A percentile compares a stretch with the other conserved stretches of the same genome.
Evolutionary conservation across 805 yeast genomes (phyloP).

Genomic region (Blastobotrys terrestris): DNA sequence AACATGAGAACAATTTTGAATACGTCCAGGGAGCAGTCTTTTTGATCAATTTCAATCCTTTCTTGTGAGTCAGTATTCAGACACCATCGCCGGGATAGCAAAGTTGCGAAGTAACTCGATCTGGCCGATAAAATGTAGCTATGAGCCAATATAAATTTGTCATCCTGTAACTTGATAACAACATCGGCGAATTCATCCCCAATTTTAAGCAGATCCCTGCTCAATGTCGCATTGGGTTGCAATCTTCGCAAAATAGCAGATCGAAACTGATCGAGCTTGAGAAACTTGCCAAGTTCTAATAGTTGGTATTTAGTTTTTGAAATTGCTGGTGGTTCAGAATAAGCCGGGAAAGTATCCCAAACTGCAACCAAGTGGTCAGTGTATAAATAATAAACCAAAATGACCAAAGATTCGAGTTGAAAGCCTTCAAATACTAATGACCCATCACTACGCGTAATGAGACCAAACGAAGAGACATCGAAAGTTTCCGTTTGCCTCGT

Average conservation of each 20-base stretch:
- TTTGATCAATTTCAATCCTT: conserved; percentile 33
- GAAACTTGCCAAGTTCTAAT: conserved; percentile 16
- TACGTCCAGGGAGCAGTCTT: conserved; percentile 36
- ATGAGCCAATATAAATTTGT: conserved; percentile 35
- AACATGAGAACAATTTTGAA: conserved; percentile 48
- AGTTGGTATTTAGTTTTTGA: conserved; percentile 25
- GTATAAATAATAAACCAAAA: conserved; percentile 25
- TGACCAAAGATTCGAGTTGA: conserved; percentile 17
- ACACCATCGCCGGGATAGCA: conserved; percentile 53
- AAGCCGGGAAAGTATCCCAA: conserved; percentile 23
- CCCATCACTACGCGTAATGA: neutral
- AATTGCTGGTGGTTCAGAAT: conserved; percentile 9
- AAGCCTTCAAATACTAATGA: conserved; percentile 18
- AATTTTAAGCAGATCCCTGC: conserved; percentile 7
- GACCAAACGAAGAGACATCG: neutral
- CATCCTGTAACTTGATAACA: conserved; percentile 41
- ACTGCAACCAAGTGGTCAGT: conserved; percentile 23
- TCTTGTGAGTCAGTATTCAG: conserved; percentile 10
- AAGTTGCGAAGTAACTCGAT: conserved; percentile 56
- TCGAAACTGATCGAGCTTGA: conserved; percentile 18
- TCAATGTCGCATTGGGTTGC: conserved; percentile 7
- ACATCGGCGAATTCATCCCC: conserved; percentile 34
- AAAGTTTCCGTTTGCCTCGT: neutral
- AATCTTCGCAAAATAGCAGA: conserved; percentile 12
- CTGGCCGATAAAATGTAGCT: conserved; percentile 46